Base-by-base conservation (phyloP, 2,329 filamentous ascomycete species). In the Apiospora pterosperma region DNA sequence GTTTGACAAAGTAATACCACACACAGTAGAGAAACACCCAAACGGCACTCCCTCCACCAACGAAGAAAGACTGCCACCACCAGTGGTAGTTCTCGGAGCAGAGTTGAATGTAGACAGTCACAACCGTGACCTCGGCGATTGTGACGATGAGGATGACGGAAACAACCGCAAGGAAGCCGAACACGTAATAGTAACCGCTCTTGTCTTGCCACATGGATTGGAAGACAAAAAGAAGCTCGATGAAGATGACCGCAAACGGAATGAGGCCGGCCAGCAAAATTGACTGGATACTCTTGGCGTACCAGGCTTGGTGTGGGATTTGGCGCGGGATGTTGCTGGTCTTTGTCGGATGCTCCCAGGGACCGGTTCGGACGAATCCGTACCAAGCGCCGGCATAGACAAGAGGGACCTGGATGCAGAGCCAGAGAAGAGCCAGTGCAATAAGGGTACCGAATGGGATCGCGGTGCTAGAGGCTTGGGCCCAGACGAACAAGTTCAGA, bases 141-240 rank as follows among this genome's bases (percentile, higher is more conserved):
- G 92, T 93, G 48, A 96, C 77, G 36, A 93, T 82, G 10, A 96
- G 79, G 64, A 96, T 90, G 12, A 87, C 80, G 28, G 84, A 89
- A 11, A 96, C 90, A 19, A 93, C 88, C 8, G 89, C 88, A 68
- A 96, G 78, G 80, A 95, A 97, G 12, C 93, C 93, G 74, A 96
- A 97, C 25, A 96, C 89, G 77, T 97, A 97, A 78, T 97, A 97
- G 77, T 94, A 96, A 7, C 92, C 92, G 73, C 88, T 93, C 81
- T 96, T 96, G 78, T 96, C 93, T 76, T 94, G 90, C 91, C 92
- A 96, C 38, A 96, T 77, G 60, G 90, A 93, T 78, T 93, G 92
- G 78, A 96, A 96, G 61, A 96, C 89, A 75, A 94, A 96, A 48
- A 95, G 83, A 16, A 96, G 84, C 78, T 96, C 92, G 72, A 96